Evolutionary conservation across 2,329 filamentous ascomycete species (phyloP), one percentile per base, ranked within the genome.

Genomic region (Aspergillus felis): DNA sequence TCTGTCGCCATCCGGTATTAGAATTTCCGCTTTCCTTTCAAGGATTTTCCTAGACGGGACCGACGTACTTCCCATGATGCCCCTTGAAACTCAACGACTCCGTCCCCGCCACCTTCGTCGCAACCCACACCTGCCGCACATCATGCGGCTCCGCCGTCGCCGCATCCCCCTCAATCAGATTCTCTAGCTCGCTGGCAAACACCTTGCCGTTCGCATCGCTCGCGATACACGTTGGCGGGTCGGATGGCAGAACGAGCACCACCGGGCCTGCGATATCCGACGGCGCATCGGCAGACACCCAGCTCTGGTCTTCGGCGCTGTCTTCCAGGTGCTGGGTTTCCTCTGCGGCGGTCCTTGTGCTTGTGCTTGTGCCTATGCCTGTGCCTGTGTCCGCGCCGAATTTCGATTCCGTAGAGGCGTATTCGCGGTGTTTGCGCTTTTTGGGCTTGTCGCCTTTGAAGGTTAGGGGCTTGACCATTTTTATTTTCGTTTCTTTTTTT

Each of bases 381-480:
- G 63, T 50, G 66, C 67, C 64, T 46, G 65, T 55, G 32, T 73
- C 71, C 28, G 75, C 72, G 12, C 44, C 44, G 44, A 47, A 47
- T 47, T 47, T 47, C 10, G 44, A 25, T 14, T 47, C 44, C 4
- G 74, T 72, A 28, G 79, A 75, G 58, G 81, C 77, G 47, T 84
- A 79, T 14, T 47, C 44, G 50, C 82, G 77, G 66, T 90, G 86
- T 82, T 96, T 97, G 74, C 91, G 85, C 81, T 97, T 97, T 77
- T 94, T 96, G 58, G 85, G 79, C 78, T 94, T 97, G 78, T 99
- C 94, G 81, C 94, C 94, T 78, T 99, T 99, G 82, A 99, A 99
- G 51, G 86, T 82, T 57, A 99, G 84, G 50, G 93, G 87, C 74
- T 96, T 97, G 66, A 96, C 74, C 75, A 76, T 77, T 58, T 66